phyloP scores from a whole-genome alignment of 495 filamentous ascomycete species.

The Daldinia decipiens region DNA sequence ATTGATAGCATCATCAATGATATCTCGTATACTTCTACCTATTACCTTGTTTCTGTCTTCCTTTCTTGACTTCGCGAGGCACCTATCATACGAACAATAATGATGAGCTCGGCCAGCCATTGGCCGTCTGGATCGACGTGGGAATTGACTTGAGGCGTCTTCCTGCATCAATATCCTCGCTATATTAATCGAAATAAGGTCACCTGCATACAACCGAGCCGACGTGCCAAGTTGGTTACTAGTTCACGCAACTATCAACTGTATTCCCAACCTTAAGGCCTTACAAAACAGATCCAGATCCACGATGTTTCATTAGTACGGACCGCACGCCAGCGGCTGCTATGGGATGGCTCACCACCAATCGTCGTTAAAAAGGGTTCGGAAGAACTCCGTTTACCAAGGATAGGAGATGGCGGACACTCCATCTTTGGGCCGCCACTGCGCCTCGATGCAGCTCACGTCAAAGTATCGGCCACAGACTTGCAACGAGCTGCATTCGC shows the following conservation, averaged over 20 bases:
- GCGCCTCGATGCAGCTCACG: conserved; percentile 30
- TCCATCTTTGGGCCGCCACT: conserved; percentile 28
- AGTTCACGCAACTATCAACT: conserved; percentile 22
- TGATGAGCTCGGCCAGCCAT: conserved; percentile 10
- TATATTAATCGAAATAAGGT: conserved; percentile 15
- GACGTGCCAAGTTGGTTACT: conserved; percentile 23
- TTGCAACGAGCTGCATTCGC: conserved; percentile 32
- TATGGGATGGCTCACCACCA: conserved; percentile 17
- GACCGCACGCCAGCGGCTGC: conserved; percentile 19
- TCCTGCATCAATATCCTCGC: conserved; percentile 17
- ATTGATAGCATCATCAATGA: not conserved
- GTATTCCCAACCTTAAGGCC: conserved; percentile 12
- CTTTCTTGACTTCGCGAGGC: not conserved
- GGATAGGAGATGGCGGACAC: conserved; percentile 16
- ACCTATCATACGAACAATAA: conserved; percentile 1
- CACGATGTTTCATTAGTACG: conserved; percentile 27
- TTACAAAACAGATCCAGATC: conserved; percentile 33
- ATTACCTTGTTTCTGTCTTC: not conserved
- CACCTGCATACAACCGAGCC: conserved; percentile 17
- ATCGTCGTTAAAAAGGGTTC: conserved; percentile 18
- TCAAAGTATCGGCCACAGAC: conserved; percentile 26
- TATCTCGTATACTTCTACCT: not conserved
- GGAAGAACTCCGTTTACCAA: conserved; percentile 30
- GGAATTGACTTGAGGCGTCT: conserved; percentile 12
- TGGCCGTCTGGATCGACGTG: conserved; percentile 2